A percentile compares a stretch with the other conserved stretches of the same genome.
Conservation (phyloP, 2,329 filamentous ascomycete genomes). For the Chaetomiaceae sp. region DNA sequence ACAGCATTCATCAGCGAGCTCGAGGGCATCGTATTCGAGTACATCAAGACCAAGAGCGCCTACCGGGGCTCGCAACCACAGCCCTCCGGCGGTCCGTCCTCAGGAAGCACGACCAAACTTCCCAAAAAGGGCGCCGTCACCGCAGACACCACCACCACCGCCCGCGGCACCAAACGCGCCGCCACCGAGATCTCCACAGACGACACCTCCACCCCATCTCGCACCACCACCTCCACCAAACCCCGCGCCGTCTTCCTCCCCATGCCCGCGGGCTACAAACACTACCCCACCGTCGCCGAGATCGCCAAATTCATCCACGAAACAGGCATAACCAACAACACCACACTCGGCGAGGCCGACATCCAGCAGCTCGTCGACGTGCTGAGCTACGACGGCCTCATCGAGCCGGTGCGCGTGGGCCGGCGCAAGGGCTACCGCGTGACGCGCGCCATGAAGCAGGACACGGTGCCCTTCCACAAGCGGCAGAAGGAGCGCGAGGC, state of each 20-base stretch:
- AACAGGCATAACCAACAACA: slow-evolving; percentile 67
- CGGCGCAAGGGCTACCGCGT: slow-evolving; percentile 51
- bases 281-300: slow-evolving; percentile 75
- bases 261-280: slow-evolving; percentile 62
- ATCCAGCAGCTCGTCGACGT: slow-evolving; percentile 84
- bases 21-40: slow-evolving; percentile 67
- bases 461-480: slow-evolving; percentile 28
- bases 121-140: slow-evolving; percentile 55
- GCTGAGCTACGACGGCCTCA: slow-evolving; percentile 78
- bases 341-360: slow-evolving; percentile 65
- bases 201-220: slow-evolving; percentile 26
- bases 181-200: slow-evolving; percentile 44
- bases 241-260: slow-evolving; percentile 42
- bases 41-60: slow-evolving; percentile 68
- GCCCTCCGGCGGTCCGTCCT: not conserved
- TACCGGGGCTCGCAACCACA: slow-evolving; percentile 44
- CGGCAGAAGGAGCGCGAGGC: slow-evolving; percentile 31
- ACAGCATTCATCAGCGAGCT: slow-evolving; percentile 80
- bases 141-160: slow-evolving; percentile 38
- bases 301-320: slow-evolving; percentile 71
- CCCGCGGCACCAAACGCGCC: slow-evolving; percentile 46
- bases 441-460: slow-evolving; percentile 44
- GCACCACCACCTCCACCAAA: slow-evolving; percentile 3
- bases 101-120: slow-evolving; percentile 32
- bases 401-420: slow-evolving; percentile 60